Conservation (phyloP, 345 rosid species). For the Kernera saxatilis region DNA sequence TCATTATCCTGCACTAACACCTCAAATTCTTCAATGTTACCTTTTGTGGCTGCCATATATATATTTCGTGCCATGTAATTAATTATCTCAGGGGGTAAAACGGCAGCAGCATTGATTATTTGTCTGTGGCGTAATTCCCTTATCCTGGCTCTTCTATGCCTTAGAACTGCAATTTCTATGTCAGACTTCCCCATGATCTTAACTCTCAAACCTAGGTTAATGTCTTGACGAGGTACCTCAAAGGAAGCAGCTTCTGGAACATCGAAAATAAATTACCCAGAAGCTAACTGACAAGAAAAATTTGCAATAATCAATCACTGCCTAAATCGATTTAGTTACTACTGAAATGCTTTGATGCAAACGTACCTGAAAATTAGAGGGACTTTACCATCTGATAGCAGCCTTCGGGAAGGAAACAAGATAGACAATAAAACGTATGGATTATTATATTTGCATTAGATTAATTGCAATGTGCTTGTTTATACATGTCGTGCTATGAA, state of each 20-base stretch:
- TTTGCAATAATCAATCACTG: background rate
- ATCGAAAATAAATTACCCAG: background rate
- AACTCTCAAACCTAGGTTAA: background rate
- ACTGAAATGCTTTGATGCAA: background rate
- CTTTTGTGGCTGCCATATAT: background rate
- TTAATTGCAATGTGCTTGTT: background rate
- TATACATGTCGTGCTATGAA: background rate
- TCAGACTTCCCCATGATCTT: conserved; percentile 12
- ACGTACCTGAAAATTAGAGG: background rate
- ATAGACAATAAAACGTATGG: background rate
- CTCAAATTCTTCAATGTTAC: background rate
- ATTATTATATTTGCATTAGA: background rate
- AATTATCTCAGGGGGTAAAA: background rate
- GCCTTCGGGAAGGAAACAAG: background rate
- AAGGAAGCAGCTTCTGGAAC: background rate
- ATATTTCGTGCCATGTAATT: background rate
- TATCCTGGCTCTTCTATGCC: conserved; percentile 7
- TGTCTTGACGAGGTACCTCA: background rate
- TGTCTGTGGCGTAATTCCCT: background rate
- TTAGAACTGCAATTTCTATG: conserved; percentile 12
- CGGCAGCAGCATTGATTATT: background rate
- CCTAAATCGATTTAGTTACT: background rate
- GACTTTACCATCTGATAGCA: too few species aligned
- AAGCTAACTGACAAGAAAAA: background rate
- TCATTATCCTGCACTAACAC: background rate